phyloP scores from a whole-genome alignment of 768 basidiomycete genomes.

The Pulveroboletus sp. region DNA sequence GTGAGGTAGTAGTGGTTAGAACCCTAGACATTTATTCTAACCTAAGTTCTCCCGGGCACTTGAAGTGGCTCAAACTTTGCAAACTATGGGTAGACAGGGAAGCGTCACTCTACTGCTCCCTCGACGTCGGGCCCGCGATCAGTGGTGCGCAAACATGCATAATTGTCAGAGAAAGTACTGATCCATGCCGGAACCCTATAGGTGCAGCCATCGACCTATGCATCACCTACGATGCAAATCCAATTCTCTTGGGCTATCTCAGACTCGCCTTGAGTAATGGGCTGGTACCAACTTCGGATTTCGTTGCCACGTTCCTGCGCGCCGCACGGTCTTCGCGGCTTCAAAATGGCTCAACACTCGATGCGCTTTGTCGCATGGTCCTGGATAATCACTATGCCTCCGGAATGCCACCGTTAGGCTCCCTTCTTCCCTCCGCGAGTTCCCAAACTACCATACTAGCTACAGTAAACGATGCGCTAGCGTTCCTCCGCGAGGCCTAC shows the following conservation, averaged over 20 bases:
- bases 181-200: constrained; percentile 26
- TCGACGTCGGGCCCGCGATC: constrained; percentile 49
- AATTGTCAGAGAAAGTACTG: constrained; percentile 1
- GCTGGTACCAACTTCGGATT: constrained; percentile 55
- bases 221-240: constrained; percentile 67
- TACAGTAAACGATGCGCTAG: constrained; percentile 59
- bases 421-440: constrained; percentile 51
- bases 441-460: constrained; percentile 48
- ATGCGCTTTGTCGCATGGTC: constrained; percentile 65
- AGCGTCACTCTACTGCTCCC: constrained; percentile 33
- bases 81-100: constrained; percentile 58
- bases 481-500: constrained; percentile 56
- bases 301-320: constrained; percentile 64
- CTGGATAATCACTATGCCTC: constrained; percentile 64
- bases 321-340: constrained; percentile 64
- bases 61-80: constrained; percentile 69
- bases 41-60: not conserved
- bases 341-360: constrained; percentile 63
- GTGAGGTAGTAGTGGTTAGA: constrained; percentile 36
- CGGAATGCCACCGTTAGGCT: constrained; percentile 50
- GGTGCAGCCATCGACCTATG: constrained; percentile 71
- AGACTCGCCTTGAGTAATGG: constrained; percentile 54
- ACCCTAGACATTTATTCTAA: constrained; percentile 1
- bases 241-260: constrained; percentile 64
- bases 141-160: constrained; percentile 45